These are phyloP conservation scores for Colletotrichum acutatum DNA, from an alignment of 2,329 filamentous ascomycete genomes.

Conservation along the genomic window DNA sequence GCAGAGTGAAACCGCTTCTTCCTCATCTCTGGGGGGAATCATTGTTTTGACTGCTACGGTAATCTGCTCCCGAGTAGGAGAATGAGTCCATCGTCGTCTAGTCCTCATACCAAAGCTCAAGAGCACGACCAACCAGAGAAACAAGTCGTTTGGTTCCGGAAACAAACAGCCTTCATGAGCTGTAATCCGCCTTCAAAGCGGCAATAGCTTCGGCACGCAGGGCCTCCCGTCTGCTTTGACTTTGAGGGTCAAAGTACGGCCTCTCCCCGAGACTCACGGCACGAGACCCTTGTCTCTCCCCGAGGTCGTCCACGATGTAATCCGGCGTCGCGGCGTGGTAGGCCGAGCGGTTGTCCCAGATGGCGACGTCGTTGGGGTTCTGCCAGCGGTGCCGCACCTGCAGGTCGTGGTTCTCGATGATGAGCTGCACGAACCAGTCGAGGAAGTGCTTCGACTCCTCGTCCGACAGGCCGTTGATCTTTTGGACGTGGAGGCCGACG, in stretches of 20 bases:
- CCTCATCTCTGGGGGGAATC: neutral
- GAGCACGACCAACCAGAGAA: neutral
- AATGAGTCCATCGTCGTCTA: neutral
- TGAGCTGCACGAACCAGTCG: conserved; percentile 61
- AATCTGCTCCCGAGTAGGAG: neutral
- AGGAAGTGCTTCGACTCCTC: conserved; percentile 61
- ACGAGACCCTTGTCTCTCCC: conserved; percentile 59
- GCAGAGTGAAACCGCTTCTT: neutral
- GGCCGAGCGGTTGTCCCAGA: conserved; percentile 69
- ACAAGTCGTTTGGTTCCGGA: neutral
- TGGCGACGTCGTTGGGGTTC: conserved; percentile 59
- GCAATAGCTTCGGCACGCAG: conserved; percentile 22
- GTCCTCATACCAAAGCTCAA: neutral
- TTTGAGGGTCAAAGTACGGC: conserved; percentile 62
- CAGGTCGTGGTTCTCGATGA: conserved; percentile 66
- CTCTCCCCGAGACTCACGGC: conserved; percentile 64
- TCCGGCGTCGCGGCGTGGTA: conserved; percentile 67
- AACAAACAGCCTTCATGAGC: neutral
- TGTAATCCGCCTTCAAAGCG: neutral
- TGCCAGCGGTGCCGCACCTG: conserved; percentile 61
- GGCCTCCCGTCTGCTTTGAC: conserved; percentile 41
- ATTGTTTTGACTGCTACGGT: neutral
- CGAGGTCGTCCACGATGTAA: conserved; percentile 55
- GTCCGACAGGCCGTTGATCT: conserved; percentile 61
- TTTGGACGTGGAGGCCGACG: conserved; percentile 60